Conservation (phyloP, 192 early-diverging fungal species). For the Entomortierella parvispora region DNA sequence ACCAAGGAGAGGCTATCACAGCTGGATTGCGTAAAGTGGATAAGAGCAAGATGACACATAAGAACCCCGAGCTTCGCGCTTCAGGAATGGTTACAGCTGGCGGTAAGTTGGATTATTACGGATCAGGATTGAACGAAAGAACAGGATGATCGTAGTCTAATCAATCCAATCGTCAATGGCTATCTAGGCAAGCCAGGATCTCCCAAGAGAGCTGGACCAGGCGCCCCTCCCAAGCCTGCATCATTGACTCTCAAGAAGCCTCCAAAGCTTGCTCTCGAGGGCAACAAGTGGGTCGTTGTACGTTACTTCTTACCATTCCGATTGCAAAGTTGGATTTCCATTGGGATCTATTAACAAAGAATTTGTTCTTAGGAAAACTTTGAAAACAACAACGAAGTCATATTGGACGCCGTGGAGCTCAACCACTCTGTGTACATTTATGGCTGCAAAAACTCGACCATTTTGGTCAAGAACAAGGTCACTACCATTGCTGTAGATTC, state of each 20-base stretch:
- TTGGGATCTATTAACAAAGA: background rate
- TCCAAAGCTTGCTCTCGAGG: slow-evolving; percentile 83
- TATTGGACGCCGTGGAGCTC: slow-evolving; percentile 84
- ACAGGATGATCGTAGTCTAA: background rate
- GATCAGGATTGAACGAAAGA: background rate
- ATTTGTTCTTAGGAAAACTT: slow-evolving; percentile 77
- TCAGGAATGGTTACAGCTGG: slow-evolving; percentile 63
- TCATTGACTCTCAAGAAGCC: slow-evolving; percentile 73
- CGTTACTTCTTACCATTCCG: background rate
- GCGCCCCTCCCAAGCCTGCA: slow-evolving; percentile 65
- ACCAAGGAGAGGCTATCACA: slow-evolving; percentile 79
- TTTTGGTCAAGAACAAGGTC: slow-evolving; percentile 92
- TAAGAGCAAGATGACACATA: slow-evolving; percentile 97
- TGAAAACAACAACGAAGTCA: slow-evolving; percentile 72
- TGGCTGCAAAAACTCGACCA: slow-evolving; percentile 91
- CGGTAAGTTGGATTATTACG: slow-evolving; percentile 11
- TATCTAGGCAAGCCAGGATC: slow-evolving; percentile 33
- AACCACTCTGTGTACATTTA: slow-evolving; percentile 94
- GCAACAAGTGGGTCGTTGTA: slow-evolving; percentile 91
- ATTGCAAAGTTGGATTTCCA: background rate
- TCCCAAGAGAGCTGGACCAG: slow-evolving; percentile 59
- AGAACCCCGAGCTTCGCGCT: slow-evolving; percentile 91
- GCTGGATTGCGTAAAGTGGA: slow-evolving; percentile 93
- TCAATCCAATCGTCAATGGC: background rate
- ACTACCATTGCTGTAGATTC: slow-evolving; percentile 89